Evolutionary conservation across 352 stramenopile genomes (phyloP), one percentile per base, ranked within the genome.

Genomic region (Globisporangium sylvaticum): DNA sequence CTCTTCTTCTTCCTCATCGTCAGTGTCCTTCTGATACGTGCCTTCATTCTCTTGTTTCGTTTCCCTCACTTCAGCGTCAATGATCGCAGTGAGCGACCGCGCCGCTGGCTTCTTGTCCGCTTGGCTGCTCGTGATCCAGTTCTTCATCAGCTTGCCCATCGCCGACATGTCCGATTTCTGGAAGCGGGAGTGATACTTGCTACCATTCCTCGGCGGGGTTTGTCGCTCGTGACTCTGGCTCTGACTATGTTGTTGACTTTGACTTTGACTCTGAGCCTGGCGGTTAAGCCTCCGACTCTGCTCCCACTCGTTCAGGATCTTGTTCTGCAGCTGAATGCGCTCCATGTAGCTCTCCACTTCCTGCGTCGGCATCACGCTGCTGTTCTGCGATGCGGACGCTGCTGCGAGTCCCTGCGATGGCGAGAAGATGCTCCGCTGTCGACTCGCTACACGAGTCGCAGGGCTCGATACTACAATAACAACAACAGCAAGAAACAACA

Each of bases 271-370:
- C 32, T 37, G 46, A 48, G 32, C 52, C n/a, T 20, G 24, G 24
- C 5, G 22, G 29, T 18, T 22, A 3, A 48, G 24, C 37, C 66
- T 59, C 6, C 70, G 62, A 65, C 37, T 68, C 29, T 72, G 67
- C 67, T 88, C 80, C 80, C 80, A 88, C 52, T 79, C 73, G 64
- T 66, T 78, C 61, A 88, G 60, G 1, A 70, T 76, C 27, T 84
- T 71, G n/a, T 77, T 70, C 55, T 88, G 80, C 53, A 76, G 75
- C 1, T 75, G 75, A 55, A 88, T 86, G 0, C 80, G 71, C 48
- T 81, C 76, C 62, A 84, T 58, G 64, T 84, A 86, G 31, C 62
- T 76, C 62, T 86, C 75, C 46, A 88, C 71, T 25, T 88, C 80
- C 59, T 87, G 79, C 24, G 78, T 88, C 2, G 65, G 66, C 70